Percentiles rank a stretch among this genome's conserved stretches.
These are phyloP conservation scores for Phoma sp. DNA, from an alignment of 2,329 filamentous ascomycete species.

Conservation along the genomic window DNA sequence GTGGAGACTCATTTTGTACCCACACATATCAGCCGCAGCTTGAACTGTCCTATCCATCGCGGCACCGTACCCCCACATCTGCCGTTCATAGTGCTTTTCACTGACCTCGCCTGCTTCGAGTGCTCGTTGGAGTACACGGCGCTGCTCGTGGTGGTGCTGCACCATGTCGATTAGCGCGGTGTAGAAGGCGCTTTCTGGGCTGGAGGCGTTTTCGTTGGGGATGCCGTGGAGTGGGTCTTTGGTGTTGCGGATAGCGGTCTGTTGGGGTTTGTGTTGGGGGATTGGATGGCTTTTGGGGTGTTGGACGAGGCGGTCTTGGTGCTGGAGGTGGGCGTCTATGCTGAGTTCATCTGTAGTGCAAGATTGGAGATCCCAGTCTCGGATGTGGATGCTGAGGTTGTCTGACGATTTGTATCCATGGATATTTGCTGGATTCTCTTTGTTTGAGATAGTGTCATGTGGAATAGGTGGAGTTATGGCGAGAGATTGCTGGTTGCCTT, in stretches of 20 bases:
- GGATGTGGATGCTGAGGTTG: not conserved
- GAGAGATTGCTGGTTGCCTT: not conserved
- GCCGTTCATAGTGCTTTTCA: not conserved
- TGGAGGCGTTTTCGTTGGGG: not conserved
- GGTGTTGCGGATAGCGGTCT: not conserved
- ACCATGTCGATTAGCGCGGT: not conserved
- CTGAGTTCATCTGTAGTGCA: not conserved
- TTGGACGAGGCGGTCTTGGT: not conserved
- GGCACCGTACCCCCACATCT: not conserved
- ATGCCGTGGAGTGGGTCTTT: not conserved
- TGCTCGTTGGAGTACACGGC: not conserved
- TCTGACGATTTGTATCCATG: not conserved
- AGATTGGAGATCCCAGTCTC: conserved; percentile 2
- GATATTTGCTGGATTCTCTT: not conserved
- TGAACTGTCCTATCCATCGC: not conserved
- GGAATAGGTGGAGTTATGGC: not conserved
- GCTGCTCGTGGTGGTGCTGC: conserved; percentile 1
- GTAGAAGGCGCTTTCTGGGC: conserved; percentile 5
- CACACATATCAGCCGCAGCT: not conserved
- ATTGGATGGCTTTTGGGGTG: not conserved
- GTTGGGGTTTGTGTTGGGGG: not conserved
- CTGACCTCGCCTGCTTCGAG: conserved; percentile 2
- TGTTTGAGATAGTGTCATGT: not conserved
- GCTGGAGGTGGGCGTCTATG: not conserved
- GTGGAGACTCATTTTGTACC: not conserved